Evolutionary conservation across 495 filamentous ascomycete genomes (phyloP).

Genomic region (Tuber borchii): DNA sequence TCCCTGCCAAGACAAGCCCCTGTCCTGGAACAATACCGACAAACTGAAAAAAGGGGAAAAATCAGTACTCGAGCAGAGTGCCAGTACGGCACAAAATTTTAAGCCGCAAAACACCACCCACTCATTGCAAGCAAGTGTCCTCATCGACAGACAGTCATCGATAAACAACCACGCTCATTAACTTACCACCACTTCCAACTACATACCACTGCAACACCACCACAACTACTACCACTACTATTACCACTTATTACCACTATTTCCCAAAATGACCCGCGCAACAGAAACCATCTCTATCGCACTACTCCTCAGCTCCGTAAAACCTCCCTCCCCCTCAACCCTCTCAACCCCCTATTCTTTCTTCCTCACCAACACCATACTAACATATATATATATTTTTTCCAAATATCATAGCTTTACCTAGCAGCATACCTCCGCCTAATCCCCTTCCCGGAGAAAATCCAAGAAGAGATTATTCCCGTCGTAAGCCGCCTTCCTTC

Average conservation of each 20-base stretch:
- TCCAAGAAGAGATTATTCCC: conserved; percentile 66
- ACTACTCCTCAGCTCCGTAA: conserved; percentile 6
- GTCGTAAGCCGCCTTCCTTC: conserved; percentile 48
- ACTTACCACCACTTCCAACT: conserved; percentile 3
- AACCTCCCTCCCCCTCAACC: neutral
- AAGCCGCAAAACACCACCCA: neutral
- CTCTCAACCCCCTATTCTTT: neutral
- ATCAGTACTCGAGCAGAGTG: neutral
- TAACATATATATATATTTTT: neutral
- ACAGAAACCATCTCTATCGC: conserved; percentile 7
- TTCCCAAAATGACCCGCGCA: conserved; percentile 12
- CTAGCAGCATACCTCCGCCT: conserved; percentile 77
- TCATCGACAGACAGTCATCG: conserved; percentile 12
- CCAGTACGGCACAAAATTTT: neutral
- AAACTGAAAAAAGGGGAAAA: neutral
- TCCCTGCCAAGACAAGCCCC: neutral
- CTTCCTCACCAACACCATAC: neutral
- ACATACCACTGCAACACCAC: conserved; percentile 4
- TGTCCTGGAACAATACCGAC: neutral
- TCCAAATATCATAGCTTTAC: conserved; percentile 59
- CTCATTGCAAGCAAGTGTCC: neutral
- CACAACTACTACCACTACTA: neutral
- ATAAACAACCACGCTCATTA: conserved; percentile 1
- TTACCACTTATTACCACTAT: neutral
- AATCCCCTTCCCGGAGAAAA: conserved; percentile 68